A percentile compares a stretch with the other conserved stretches of the same genome.
These are phyloP conservation scores for Prunus davidiana DNA, from an alignment of 306 rosid genomes.

Conservation along the genomic window DNA sequence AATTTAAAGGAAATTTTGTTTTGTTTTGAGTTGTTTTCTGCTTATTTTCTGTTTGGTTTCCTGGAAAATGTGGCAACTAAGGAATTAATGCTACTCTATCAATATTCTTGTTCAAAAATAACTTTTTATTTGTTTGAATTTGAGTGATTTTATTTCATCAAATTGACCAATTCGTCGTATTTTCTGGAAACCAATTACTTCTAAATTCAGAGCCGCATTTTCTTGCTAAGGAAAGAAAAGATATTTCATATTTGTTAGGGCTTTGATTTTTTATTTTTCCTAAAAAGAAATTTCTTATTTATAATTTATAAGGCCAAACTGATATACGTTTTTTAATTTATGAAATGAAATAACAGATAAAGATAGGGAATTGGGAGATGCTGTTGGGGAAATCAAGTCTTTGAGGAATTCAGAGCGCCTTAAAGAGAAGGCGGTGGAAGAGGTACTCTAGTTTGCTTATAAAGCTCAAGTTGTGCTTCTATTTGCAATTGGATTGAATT, in stretches of 20 bases:
- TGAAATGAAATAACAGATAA: slow-evolving; percentile 50
- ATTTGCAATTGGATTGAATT: background rate
- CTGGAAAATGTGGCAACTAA: no score
- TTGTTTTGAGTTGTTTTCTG: no score
- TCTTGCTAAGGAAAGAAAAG: background rate
- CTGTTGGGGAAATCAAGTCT: slow-evolving; percentile 71
- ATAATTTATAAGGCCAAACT: background rate
- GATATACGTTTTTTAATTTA: background rate
- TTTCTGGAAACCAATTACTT: background rate
- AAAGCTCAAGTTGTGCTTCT: background rate
- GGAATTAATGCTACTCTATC: no score
- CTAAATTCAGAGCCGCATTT: background rate
- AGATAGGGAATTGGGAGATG: slow-evolving; percentile 80
- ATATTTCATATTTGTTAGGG: background rate
- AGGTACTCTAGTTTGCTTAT: slow-evolving; percentile 38
- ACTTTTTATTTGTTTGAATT: no score
- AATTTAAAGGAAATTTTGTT: no score
- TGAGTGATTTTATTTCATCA: background rate
- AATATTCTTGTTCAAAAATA: no score
- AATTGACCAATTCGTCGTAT: background rate
- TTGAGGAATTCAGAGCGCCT: slow-evolving; percentile 72
- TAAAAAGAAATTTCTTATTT: background rate
- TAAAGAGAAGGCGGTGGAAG: slow-evolving; percentile 77
- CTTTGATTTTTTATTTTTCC: background rate
- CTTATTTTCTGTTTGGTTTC: no score